Conservation (phyloP, 768 basidiomycete genomes). For the Cytidiella melzeri region DNA sequence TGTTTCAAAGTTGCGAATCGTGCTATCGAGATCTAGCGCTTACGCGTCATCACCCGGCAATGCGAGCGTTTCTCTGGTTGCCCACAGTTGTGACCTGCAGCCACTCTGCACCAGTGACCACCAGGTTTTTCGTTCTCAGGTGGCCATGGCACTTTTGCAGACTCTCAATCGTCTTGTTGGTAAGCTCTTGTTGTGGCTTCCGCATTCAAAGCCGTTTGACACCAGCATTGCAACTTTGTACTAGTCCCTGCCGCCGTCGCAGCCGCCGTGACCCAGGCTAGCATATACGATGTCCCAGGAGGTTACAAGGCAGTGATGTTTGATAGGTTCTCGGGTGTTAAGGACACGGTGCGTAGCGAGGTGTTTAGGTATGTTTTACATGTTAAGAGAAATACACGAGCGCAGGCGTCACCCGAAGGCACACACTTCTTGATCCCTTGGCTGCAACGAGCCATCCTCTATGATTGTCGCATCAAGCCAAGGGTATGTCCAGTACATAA, state of each 20-base stretch:
- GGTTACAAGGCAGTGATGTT: conserved; percentile 97
- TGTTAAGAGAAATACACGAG: too few species aligned
- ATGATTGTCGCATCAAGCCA: conserved; percentile 97
- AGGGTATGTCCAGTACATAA: conserved; percentile 45
- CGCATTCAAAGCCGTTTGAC: conserved; percentile 42
- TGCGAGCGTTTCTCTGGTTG: not conserved
- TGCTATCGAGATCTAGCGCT: not conserved
- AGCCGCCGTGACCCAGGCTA: conserved; percentile 38
- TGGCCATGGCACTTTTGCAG: conserved; percentile 46
- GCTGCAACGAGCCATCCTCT: conserved; percentile 93
- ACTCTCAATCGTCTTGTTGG: conserved; percentile 44
- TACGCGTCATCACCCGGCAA: not conserved
- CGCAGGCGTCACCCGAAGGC: conserved; percentile 82
- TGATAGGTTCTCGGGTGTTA: conserved; percentile 92
- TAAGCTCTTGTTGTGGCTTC: conserved; percentile 22
- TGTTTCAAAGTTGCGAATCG: too few species aligned
- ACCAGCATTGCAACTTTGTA: conserved; percentile 32
- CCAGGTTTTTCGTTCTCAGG: not conserved
- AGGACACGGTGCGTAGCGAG: conserved; percentile 50
- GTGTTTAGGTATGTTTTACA: too few species aligned
- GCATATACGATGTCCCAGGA: conserved; percentile 61
- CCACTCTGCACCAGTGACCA: not conserved
- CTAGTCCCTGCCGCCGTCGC: conserved; percentile 64
- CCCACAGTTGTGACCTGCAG: conserved; percentile 2
- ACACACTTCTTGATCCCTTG: conserved; percentile 96